These are phyloP conservation scores for Corymbia calophylla DNA, from an alignment of 441 rosid species.

Conservation along the genomic window DNA sequence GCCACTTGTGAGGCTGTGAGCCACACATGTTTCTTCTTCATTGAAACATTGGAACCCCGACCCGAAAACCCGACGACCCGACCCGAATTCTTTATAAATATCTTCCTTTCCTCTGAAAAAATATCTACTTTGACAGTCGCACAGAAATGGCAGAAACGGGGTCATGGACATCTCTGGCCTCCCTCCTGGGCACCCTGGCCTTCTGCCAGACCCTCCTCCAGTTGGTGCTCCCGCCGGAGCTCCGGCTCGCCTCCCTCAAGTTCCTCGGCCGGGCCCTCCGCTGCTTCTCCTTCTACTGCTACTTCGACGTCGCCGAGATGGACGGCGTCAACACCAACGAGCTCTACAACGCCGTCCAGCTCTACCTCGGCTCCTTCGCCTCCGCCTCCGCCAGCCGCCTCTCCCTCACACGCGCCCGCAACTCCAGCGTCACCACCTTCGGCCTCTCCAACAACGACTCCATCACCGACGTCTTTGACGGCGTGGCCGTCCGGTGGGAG, in stretches of 20 bases:
- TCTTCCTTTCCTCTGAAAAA: background rate
- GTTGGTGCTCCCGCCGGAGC: background rate
- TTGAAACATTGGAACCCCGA: background rate
- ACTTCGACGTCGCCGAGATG: background rate
- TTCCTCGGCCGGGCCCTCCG: background rate
- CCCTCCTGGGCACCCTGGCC: background rate
- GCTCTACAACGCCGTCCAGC: background rate
- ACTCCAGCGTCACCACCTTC: background rate
- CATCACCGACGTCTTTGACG: background rate
- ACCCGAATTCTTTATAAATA: background rate
- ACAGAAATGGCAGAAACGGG: background rate
- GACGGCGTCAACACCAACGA: background rate
- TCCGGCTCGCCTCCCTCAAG: background rate
- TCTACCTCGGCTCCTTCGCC: background rate
- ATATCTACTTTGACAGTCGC: rapidly evolving
- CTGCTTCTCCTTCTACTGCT: background rate
- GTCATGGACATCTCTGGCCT: background rate
- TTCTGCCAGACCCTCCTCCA: background rate
- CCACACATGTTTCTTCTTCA: background rate
- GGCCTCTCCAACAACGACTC: background rate
- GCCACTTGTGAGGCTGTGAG: background rate
- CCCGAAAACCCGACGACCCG: too few species aligned
- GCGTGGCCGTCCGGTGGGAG: background rate
- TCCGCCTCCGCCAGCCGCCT: background rate
- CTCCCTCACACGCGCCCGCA: background rate